Base-by-base conservation (phyloP, 345 rosid species). In the Crucihimalaya himalaica region DNA sequence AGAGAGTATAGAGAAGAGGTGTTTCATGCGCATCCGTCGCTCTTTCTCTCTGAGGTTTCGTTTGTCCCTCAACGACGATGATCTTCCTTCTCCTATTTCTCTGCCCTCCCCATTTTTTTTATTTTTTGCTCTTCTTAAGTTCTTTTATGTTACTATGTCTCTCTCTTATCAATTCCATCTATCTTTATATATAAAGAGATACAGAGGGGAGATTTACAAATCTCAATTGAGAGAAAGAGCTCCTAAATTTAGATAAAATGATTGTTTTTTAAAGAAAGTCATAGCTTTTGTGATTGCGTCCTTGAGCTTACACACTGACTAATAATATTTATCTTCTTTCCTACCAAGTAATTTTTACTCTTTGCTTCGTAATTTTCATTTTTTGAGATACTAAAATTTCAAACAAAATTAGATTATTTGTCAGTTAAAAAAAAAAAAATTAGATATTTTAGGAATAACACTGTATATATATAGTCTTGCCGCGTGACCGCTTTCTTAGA, bases 41-140 rank as follows among this genome's bases (percentile, higher is more conserved):
- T 67, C 55, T 67, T 74, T 67, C 63, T 74, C 79, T 61, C 69
- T 75, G 18, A 68, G 63, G 31, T 75, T 75, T 59, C 74, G 68
- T 32, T 68, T 68, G 68, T 52, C 39, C 39, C 37, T 75, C 29
- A 19, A 7, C 16, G 53, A 51, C 46, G 28, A 28, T 39, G 73
- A 67, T 31, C 55, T 67, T 31, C 73, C 78, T 59, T 50, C 68
- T 29, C 62, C 55, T 29, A 11, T 20, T 15, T 67, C 37, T 58
- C 32, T 58, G 18, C 25, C 60, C 21, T 43, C 45, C 0, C 21
- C 73, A 75, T 10, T 52, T 11, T 0, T 28, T 46, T 32, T 35
- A 15, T 11, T 67, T 35, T 11, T 37, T 11, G n/a, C n/a, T n/a
- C n/a, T n/a, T n/a, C n/a, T n/a, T n/a, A n/a, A n/a, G n/a, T 51